Evolutionary conservation across 2,329 filamentous ascomycete genomes (phyloP), one percentile per base, ranked within the genome.

Genomic region (Zasmidium citrigriseum): DNA sequence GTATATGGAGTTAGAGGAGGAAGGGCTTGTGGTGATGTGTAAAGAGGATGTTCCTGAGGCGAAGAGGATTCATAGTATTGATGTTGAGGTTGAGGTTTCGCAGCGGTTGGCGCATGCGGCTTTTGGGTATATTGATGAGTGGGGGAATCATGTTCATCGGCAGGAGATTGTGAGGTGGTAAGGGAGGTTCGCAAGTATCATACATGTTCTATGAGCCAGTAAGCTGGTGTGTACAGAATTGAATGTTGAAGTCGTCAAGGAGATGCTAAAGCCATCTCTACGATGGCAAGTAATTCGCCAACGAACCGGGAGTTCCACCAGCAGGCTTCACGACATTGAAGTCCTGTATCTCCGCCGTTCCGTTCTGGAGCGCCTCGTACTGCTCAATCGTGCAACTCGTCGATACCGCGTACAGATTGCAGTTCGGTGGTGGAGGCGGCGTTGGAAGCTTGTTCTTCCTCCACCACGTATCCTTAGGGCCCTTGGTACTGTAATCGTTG

Each of bases 371-470:
- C n/a, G 72, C 72, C 18, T 67, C 65, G 24, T 72, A 67, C 69
- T 82, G 77, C 2, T 80, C 77, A 1, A 74, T 65, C 0, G 77
- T 80, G 58, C 81, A 83, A 1, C 72, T 78, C 1, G 62, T 56
- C 12, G 54, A 34, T 27, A 77, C 57, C 3, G 69, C 66, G 52
- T 77, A 73, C 20, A 80, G 69, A 64, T 83, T 82, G 61, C 80
- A 83, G 24, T 62, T 48, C n/a, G 63, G 49, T 12, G 75, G 73
- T 18, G 69, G 72, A 22, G 68, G 67, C 22, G 69, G 67, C 2
- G 73, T 69, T 0, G 79, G 75, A 1, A 77, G 72, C 29, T 75
- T 63, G 47, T 82, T 80, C 61, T 75, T 82, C 58, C 82, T 75
- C 24, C 70, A 66, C 67, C 78, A 21, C 74, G 77, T 50, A 72